Evolutionary conservation across 306 rosid species (phyloP), one percentile per base, ranked within the genome.

Genomic region (Vachellia collinsii): DNA sequence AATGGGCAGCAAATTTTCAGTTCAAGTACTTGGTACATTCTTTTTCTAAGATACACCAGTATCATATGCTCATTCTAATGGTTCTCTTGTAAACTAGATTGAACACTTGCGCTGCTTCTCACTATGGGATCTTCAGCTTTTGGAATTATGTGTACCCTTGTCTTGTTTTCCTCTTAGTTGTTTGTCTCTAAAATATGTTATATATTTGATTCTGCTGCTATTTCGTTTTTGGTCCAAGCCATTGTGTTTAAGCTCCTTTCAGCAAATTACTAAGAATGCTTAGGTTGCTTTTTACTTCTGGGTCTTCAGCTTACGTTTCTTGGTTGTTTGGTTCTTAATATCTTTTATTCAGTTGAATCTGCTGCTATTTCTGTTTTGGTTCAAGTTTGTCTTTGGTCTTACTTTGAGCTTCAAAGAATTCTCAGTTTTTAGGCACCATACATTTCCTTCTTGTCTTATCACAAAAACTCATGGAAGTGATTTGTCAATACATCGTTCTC

Each of bases 1-100:
- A 92, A 85, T 96, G 99, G 99, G 97, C 92, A 76, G 83, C 90
- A 20, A 92, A 81, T 87, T 89, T 90, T 89, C 98, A 93, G 87
- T 82, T 93, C 81, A 97, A 93, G 80, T 81, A 93, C 84, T 65
- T 67, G 87, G 90, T 87, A 84, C 59, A 67, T 4, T 71, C 19
- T 78, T 61, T 8, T 50, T 50, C 51, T 74, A 64, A 54, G 54
- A 29, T 74, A 65, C 53, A 43, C 81, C 41, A 38, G 47, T 50
- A 19, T 74, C 74, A 39, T 37, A 11, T 56, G 74, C 69, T 77
- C 68, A 44, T 77, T 58, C 63, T 41, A 64, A 77, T 69, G 1
- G 25, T 38, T 19, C 42, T 37, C 71, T 1, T 8, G 3, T 37
- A 65, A 65, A 65, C 46, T 16, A 65, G 2, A 17, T 16, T 6